phyloP scores from a whole-genome alignment of 192 early-diverging fungal genomes.

The Kickxella alabastrina region DNA sequence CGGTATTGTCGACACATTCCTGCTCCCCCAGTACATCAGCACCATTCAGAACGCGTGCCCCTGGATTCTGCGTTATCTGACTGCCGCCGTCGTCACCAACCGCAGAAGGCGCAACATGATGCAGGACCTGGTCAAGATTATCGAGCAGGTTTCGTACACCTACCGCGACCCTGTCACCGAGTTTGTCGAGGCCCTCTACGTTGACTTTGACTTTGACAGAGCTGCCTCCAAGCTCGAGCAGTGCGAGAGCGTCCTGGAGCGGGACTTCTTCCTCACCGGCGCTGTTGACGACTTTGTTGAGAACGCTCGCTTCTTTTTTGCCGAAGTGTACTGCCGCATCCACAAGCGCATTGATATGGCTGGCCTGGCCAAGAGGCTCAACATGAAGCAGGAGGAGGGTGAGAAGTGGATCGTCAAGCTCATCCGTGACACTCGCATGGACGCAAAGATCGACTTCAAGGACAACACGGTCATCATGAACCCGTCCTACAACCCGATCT shows the following conservation, averaged over 20 bases:
- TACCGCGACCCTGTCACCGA: constrained; percentile 92
- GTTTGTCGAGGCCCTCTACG: constrained; percentile 89
- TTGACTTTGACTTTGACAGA: constrained; percentile 91
- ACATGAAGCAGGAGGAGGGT: constrained; percentile 83
- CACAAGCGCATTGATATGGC: constrained; percentile 93
- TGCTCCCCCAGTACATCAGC: constrained; percentile 90
- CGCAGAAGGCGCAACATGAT: constrained; percentile 77
- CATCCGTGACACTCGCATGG: constrained; percentile 91
- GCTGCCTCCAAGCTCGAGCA: constrained; percentile 84
- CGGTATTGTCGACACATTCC: constrained; percentile 89
- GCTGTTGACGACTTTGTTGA: constrained; percentile 93
- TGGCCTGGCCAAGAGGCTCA: constrained; percentile 77
- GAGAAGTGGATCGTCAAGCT: constrained; percentile 99
- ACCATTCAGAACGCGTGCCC: constrained; percentile 96
- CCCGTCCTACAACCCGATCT: constrained; percentile 76
- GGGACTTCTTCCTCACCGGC: constrained; percentile 88
- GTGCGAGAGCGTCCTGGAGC: constrained; percentile 80
- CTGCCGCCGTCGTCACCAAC: constrained; percentile 90
- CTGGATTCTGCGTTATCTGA: constrained; percentile 92
- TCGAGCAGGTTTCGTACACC: constrained; percentile 79
- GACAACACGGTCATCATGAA: constrained; percentile 96
- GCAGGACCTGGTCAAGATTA: constrained; percentile 85
- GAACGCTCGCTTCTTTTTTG: constrained; percentile 89
- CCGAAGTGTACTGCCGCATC: constrained; percentile 96
- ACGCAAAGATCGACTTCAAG: constrained; percentile 95